Conservation (phyloP, 805 yeast genomes). For the Wickerhamiella azyma region DNA sequence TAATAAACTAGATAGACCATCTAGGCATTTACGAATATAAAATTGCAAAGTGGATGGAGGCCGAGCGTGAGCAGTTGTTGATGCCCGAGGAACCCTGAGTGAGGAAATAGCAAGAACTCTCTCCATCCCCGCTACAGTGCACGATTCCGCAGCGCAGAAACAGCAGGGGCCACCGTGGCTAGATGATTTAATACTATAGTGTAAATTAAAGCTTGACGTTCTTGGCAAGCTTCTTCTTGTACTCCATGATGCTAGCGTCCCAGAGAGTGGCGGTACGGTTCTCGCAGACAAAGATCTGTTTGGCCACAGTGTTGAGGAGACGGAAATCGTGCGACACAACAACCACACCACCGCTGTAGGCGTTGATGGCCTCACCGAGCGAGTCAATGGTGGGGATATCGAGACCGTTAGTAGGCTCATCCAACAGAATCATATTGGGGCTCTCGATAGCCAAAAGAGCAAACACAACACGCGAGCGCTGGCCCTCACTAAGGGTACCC, state of each 20-base stretch:
- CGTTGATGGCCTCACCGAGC: slow-evolving; percentile 87
- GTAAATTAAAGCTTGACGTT: slow-evolving; percentile 34
- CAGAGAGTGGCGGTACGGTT: slow-evolving; percentile 91
- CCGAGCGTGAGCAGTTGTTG: too few species aligned
- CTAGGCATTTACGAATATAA: too few species aligned
- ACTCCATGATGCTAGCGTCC: slow-evolving; percentile 82
- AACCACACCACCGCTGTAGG: slow-evolving; percentile 94
- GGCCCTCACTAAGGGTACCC: slow-evolving; percentile 98
- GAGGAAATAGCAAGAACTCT: too few species aligned
- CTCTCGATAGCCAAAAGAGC: slow-evolving; percentile 89
- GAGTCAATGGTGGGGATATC: slow-evolving; percentile 98
- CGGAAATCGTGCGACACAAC: slow-evolving; percentile 99
- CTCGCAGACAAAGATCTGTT: slow-evolving; percentile 94
- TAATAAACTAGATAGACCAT: slow-evolving; percentile 5
- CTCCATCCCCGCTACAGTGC: too few species aligned
- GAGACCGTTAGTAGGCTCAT: slow-evolving; percentile 99
- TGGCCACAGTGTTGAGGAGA: slow-evolving; percentile 89
- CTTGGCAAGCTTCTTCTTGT: slow-evolving; percentile 89
- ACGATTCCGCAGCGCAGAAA: too few species aligned
- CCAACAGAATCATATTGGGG: slow-evolving; percentile 88
- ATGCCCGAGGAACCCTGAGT: too few species aligned
- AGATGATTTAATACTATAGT: slow-evolving; percentile 9
- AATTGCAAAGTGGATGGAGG: too few species aligned
- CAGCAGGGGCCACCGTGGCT: too few species aligned
- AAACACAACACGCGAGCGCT: slow-evolving; percentile 96